phyloP scores from a whole-genome alignment of 768 basidiomycete genomes.

The Postia placenta region DNA sequence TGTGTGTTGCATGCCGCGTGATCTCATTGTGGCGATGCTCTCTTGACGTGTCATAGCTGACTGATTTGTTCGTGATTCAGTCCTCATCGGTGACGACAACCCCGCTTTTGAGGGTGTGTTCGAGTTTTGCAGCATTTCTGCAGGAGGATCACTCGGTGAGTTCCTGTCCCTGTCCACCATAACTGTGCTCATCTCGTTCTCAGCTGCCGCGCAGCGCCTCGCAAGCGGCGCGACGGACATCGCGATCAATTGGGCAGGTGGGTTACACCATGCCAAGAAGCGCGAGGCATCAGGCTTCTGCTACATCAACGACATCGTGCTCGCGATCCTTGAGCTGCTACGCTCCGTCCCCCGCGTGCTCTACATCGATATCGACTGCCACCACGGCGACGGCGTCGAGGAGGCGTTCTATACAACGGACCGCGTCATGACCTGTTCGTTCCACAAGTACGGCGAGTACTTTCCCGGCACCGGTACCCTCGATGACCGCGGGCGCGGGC shows the following conservation, averaged over 20 bases:
- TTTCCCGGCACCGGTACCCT: conserved; percentile 89
- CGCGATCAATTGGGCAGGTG: conserved; percentile 96
- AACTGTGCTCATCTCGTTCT: not conserved
- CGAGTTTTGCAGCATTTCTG: conserved; percentile 95
- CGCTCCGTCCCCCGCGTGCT: conserved; percentile 81
- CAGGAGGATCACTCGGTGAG: conserved; percentile 89
- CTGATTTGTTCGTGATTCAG: not conserved
- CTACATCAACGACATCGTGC: conserved; percentile 97
- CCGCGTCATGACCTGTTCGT: conserved; percentile 93
- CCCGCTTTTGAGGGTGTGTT: conserved; percentile 95
- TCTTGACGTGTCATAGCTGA: not conserved
- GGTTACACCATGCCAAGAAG: conserved; percentile 99
- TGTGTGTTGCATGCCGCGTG: no score
- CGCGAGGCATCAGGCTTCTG: conserved; percentile 97
- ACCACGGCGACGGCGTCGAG: conserved; percentile 98
- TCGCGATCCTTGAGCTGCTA: conserved; percentile 90
- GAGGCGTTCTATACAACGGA: conserved; percentile 98
- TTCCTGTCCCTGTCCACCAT: not conserved
- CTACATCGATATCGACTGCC: conserved; percentile 97
- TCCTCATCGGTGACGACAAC: conserved; percentile 80
- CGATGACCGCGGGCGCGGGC: conserved; percentile 77
- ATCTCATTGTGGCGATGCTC: no score
- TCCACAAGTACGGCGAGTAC: conserved; percentile 96
- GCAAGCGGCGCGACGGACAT: conserved; percentile 74
- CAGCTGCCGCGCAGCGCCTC: conserved; percentile 78